Base-by-base conservation (phyloP, 345 rosid species). In the Iberis pinnata region DNA sequence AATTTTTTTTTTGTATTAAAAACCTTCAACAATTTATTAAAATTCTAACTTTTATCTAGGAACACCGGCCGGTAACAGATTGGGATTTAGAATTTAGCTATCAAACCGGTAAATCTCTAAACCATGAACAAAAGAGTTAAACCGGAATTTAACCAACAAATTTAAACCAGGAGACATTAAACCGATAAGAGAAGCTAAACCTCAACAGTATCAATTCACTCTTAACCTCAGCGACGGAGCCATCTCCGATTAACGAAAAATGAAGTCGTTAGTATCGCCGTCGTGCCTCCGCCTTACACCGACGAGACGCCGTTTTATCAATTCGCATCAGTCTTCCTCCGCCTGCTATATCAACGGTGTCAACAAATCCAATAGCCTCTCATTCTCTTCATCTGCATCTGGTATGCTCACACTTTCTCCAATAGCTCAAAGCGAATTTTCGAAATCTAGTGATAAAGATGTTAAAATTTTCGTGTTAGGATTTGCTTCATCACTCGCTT, bases 321-420 rank as follows among this genome's bases (percentile, higher is more conserved):
- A 6, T 1, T 27, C 43, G 31, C 53, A 20, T 14, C 51, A 42
- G 29, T 44, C 52, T 19, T 6, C 41, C 59, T 50, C 22, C 27
- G 32, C 45, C 36, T 14, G 24, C 8, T 4, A 14, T 18, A 8
- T 36, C 14, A 45, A 37, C 32, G 65, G 60, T 39, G 61, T 9
- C 12, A 47, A 13, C 36, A 67, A 59, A 64, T 45, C 69, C 4
- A 65, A 70, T 3, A 33, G 43, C 32, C 41, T 79, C 63, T 61
- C 79, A 8, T 60, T 73, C 43, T 74, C 79, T 36, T 64, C 76
- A 8, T 56, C 81, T 29, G 3, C 52, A 42, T 66, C 53, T 31
- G 75, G 85, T 76, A 44, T 6, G 40, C 29, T 55, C 31, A 16
- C 49, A 44, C 20, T 15, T 0, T n/a, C 44, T 0, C 45, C 6